Evolutionary conservation across 352 stramenopile species (phyloP).

Genomic region (Lagenidium giganteum): DNA sequence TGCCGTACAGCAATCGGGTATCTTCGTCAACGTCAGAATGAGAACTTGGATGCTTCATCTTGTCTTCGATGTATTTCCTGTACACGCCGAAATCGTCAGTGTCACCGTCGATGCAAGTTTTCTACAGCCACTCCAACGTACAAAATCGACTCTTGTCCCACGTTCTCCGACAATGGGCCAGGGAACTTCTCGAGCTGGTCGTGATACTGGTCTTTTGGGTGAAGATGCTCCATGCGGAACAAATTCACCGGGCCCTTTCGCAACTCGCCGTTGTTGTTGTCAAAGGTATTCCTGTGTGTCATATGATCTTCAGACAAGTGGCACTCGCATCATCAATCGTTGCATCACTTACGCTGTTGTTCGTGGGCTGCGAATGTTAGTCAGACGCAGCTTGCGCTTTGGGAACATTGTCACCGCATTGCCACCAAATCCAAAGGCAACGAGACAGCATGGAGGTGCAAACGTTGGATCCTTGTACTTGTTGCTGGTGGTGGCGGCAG

Average conservation of each 20-base stretch:
- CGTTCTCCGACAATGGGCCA: conserved; percentile 59
- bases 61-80: conserved; percentile 56
- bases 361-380: conserved; percentile 58
- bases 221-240: conserved; percentile 77
- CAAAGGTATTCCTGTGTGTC: no score
- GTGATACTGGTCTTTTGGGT: conserved; percentile 63
- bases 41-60: conserved; percentile 27
- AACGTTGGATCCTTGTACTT: conserved; percentile 84
- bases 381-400: conserved; percentile 77
- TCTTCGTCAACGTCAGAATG: conserved; percentile 46
- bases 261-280: conserved; percentile 59
- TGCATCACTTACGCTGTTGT: conserved; percentile 37
- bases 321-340: neutral
- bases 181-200: conserved; percentile 74
- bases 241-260: conserved; percentile 78
- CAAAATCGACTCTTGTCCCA: conserved; percentile 57
- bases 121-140: conserved; percentile 12
- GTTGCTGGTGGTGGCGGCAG: conserved; percentile 22
- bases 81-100: neutral
- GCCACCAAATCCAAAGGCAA: conserved; percentile 82
- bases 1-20: conserved; percentile 56
- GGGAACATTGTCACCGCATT: conserved; percentile 89
- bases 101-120: neutral
- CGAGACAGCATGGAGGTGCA: conserved; percentile 64
- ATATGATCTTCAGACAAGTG: conserved; percentile 10